Base-by-base conservation (phyloP, 2,329 filamentous ascomycete species). In the Botryosphaeria dothidea region DNA sequence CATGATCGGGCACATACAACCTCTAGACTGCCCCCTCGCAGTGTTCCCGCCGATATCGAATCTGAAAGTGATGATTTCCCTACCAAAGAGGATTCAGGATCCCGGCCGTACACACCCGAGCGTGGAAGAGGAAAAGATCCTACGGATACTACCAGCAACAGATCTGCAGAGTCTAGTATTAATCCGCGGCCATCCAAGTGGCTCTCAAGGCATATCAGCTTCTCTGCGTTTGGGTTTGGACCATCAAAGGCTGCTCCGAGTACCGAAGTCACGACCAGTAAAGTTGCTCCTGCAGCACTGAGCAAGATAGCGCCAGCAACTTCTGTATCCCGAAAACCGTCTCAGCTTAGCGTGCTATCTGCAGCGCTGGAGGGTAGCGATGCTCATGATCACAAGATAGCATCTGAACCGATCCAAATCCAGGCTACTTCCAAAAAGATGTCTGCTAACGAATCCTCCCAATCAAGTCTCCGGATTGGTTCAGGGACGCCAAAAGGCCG, bases 361-460 rank as follows among this genome's bases (percentile, higher is more conserved):
- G 56, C 54, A n/a, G 45, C 63, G 11, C 49, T 61, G 2, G 38
- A 45, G n/a, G 52, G 52, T 2, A 64, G 45, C 21, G 56, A 60
- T 31, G 54, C 34, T 15, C 70, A 68, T 23, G 69, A 73, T 5
- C 61, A 67, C 1, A 74, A 76, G 60, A 75, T 71, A 62, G 71
- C 74, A 11, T 78, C 77, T 6, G 70, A 77, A 27, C 77, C 77
- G 6, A 79, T 79, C 64, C 71, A 74, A 3, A 79, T 79, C 27
- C 71, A 73, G 61, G 68, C 69, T 51, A 67, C 68, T 38, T 76
- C 72, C 21, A 73, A 74, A 25, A 51, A 60, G 23, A 34, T 54
- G 5, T 61, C 63, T 4, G 27, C 17, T 3, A 13, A 43, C 15
- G 52, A 45, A 13, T 29, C 63, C 9, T 25, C 63, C 13, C 29